Conservation (phyloP, 768 basidiomycete genomes). For the Mrakia frigida region DNA sequence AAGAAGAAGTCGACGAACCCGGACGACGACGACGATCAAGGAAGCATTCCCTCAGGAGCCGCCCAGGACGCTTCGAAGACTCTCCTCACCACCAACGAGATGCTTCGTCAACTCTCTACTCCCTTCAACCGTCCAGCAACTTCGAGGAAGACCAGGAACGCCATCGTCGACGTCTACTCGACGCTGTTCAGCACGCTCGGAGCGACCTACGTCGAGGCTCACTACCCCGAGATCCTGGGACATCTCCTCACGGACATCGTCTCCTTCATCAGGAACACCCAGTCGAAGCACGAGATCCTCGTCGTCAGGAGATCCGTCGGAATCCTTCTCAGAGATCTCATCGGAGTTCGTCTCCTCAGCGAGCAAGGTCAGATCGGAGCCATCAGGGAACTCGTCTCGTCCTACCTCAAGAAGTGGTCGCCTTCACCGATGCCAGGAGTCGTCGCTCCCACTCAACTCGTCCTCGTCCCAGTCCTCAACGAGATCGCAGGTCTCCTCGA, state of each 20-base stretch:
- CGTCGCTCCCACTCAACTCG: conserved; percentile 58
- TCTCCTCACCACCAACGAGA: conserved; percentile 66
- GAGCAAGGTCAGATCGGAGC: conserved; percentile 92
- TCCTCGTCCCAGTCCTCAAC: conserved; percentile 67
- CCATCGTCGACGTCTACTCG: conserved; percentile 82
- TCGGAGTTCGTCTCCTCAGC: conserved; percentile 80
- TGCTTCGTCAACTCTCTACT: conserved; percentile 71
- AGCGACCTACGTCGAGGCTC: conserved; percentile 66
- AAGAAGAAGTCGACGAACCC: conserved; percentile 39
- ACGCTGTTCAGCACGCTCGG: conserved; percentile 72
- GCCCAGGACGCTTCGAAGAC: conserved; percentile 58
- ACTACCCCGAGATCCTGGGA: conserved; percentile 70
- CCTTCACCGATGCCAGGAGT: conserved; percentile 88
- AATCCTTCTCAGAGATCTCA: conserved; percentile 73
- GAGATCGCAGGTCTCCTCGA: conserved; percentile 81
- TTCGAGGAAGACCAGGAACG: conserved; percentile 68
- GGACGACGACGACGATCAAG: conserved; percentile 55
- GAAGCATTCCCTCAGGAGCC: conserved; percentile 49
- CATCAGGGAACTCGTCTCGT: conserved; percentile 73
- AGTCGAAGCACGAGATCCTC: conserved; percentile 66
- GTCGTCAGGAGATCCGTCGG: conserved; percentile 67
- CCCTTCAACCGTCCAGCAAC: conserved; percentile 71
- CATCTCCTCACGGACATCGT: conserved; percentile 78
- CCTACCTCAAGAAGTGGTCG: conserved; percentile 77
- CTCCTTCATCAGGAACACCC: conserved; percentile 50